A percentile compares a stretch with the other conserved stretches of the same genome.
These are phyloP conservation scores for Aspergillus pseudotamarii DNA, from an alignment of 2,329 filamentous ascomycete species.

Conservation along the genomic window DNA sequence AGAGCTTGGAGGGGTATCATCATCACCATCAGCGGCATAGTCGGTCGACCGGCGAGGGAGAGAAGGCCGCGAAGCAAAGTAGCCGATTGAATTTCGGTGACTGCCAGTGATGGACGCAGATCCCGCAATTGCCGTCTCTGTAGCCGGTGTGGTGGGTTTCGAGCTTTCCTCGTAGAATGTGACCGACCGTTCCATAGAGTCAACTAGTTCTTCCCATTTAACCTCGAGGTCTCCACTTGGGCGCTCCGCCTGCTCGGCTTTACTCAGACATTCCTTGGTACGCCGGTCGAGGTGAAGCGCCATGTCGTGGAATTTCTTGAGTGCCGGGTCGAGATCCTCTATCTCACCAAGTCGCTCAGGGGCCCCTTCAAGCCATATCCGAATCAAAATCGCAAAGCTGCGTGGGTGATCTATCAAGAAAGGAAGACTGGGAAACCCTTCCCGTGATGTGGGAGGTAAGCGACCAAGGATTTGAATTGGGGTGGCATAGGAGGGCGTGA, in stretches of 20 bases:
- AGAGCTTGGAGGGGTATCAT: conserved; percentile 49
- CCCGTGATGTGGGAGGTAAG: conserved; percentile 75
- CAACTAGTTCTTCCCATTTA: conserved; percentile 54
- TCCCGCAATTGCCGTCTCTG: conserved; percentile 34
- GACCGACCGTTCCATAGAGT: conserved; percentile 48
- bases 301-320: conserved; percentile 48
- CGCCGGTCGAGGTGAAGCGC: conserved; percentile 47
- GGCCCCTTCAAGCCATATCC: conserved; percentile 52
- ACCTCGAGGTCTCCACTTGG: conserved; percentile 49
- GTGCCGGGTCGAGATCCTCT: conserved; percentile 40
- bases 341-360: conserved; percentile 43
- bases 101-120: conserved; percentile 34
- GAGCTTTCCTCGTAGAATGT: conserved; percentile 46
- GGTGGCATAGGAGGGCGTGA: conserved; percentile 86
- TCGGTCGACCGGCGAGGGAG: conserved; percentile 44
- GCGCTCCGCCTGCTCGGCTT: conserved; percentile 52
- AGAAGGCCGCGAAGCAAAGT: conserved; percentile 41
- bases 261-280: conserved; percentile 49
- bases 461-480: conserved; percentile 87
- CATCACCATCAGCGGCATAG: conserved; percentile 40
- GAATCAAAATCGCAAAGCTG: conserved; percentile 80
- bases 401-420: conserved; percentile 89
- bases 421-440: conserved; percentile 90
- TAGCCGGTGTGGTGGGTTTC: conserved; percentile 41
- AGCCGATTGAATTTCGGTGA: conserved; percentile 46